These are phyloP conservation scores for Wickerhamomyces chambardii DNA, from an alignment of 805 yeast genomes.

Conservation along the genomic window DNA sequence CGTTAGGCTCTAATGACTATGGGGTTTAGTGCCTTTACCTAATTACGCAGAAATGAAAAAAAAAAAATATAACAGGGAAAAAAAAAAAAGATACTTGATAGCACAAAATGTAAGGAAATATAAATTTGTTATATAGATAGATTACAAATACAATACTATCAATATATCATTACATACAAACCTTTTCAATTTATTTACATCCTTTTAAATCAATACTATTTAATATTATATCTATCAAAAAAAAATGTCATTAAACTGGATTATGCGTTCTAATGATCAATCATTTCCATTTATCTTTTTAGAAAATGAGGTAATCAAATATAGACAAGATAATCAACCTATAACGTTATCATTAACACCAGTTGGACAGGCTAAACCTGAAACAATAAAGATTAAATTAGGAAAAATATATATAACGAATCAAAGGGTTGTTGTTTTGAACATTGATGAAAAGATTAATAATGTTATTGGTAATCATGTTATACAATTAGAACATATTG, in stretches of 20 bases:
- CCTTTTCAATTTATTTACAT: no score
- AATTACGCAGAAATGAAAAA: no score
- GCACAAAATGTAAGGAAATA: no score
- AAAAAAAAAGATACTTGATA: no score
- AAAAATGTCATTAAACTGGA: conserved; percentile 23
- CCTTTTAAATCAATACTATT: neutral
- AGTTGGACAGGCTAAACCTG: conserved; percentile 13
- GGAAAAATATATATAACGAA: conserved; percentile 35
- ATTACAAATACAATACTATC: no score
- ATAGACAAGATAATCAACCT: conserved; percentile 9
- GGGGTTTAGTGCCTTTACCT: no score
- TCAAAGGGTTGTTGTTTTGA: conserved; percentile 29
- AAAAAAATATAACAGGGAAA: no score
- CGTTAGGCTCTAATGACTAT: no score
- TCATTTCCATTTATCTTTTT: conserved; percentile 16
- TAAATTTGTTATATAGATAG: no score
- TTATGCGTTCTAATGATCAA: conserved; percentile 9
- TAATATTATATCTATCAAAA: no score
- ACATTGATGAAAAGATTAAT: neutral
- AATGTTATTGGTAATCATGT: conserved; percentile 30
- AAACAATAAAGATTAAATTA: conserved; percentile 8
- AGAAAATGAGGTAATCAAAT: conserved; percentile 13
- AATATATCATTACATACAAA: no score
- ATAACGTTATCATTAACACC: conserved; percentile 10
- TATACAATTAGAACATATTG: conserved; percentile 1